Evolutionary conservation across 2,329 filamentous ascomycete genomes (phyloP).

Genomic region (Fusarium sp.): DNA sequence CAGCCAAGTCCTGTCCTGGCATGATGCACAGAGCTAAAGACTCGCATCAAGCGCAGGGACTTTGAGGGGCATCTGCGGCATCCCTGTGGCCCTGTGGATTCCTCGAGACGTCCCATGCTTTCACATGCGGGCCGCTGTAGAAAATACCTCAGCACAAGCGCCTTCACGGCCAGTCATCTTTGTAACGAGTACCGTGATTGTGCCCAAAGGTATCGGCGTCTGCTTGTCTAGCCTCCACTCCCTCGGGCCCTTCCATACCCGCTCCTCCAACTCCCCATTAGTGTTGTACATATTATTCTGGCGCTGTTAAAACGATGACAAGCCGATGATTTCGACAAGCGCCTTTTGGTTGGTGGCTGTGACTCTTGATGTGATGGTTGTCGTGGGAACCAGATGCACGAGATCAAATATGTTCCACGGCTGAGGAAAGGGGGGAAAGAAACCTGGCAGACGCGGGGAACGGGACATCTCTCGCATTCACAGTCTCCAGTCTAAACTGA

Average conservation of each 20-base stretch:
- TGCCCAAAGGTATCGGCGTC: not conserved
- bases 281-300: not conserved
- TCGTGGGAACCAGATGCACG: constrained; percentile 13
- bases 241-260: constrained; percentile 31
- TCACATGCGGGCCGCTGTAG: constrained; percentile 25
- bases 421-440: constrained; percentile 9
- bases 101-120: constrained; percentile 12
- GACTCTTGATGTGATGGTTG: constrained; percentile 9
- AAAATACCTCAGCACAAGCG: constrained; percentile 23
- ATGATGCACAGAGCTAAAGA: constrained; percentile 44
- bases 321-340: constrained; percentile 16
- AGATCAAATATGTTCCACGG: constrained; percentile 10
- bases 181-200: constrained; percentile 17
- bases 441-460: constrained; percentile 26
- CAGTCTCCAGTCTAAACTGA: constrained; percentile 19
- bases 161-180: not conserved
- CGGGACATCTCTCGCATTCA: constrained; percentile 10
- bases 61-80: constrained; percentile 21
- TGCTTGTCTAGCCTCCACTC: constrained; percentile 9
- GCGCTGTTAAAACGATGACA: constrained; percentile 6
- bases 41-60: constrained; percentile 34
- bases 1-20: constrained; percentile 34
- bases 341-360: constrained; percentile 1
- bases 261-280: constrained; percentile 31
- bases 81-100: constrained; percentile 12